Conservation (phyloP, 1,284 basidiomycete species). For the Earliella scabrosa region DNA sequence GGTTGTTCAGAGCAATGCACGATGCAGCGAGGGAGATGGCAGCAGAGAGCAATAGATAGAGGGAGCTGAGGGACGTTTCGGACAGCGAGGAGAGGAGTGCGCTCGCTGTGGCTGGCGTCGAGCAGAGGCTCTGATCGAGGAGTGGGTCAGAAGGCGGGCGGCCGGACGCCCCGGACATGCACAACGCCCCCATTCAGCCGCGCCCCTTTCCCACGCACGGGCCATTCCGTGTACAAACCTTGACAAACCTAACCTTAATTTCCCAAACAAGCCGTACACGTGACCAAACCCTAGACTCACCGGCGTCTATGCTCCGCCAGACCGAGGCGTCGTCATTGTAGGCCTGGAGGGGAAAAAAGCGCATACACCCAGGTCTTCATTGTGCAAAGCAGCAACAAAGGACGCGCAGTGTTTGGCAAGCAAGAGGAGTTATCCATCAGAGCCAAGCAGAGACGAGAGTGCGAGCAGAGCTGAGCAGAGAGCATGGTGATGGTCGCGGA, state of each 20-base stretch:
- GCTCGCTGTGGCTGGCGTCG: slow-evolving; percentile 39
- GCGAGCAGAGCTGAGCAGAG: background rate
- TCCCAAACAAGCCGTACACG: slow-evolving; percentile 26
- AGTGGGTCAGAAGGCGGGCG: slow-evolving; percentile 41
- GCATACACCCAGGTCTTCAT: slow-evolving; percentile 19
- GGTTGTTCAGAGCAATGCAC: slow-evolving; percentile 20
- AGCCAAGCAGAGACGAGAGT: background rate
- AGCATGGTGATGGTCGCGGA: slow-evolving; percentile 13
- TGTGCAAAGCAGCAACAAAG: slow-evolving; percentile 13
- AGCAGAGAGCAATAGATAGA: slow-evolving; percentile 24
- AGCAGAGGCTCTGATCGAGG: slow-evolving; percentile 37
- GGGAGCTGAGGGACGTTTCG: slow-evolving; percentile 28
- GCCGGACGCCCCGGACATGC: slow-evolving; percentile 35
- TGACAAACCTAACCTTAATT: slow-evolving; percentile 33
- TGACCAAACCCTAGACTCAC: slow-evolving; percentile 27
- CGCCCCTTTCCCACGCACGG: slow-evolving; percentile 34
- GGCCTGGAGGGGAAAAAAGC: slow-evolving; percentile 2
- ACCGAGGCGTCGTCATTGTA: slow-evolving; percentile 24
- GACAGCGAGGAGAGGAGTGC: slow-evolving; percentile 32
- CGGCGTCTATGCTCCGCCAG: slow-evolving; percentile 23
- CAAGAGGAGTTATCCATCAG: background rate
- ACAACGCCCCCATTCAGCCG: slow-evolving; percentile 29
- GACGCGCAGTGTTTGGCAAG: slow-evolving; percentile 13
- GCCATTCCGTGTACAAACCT: slow-evolving; percentile 31
- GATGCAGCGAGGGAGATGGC: slow-evolving; percentile 18